Conservation (phyloP, 2,329 filamentous ascomycete species). For the Alternaria ventricosa region DNA sequence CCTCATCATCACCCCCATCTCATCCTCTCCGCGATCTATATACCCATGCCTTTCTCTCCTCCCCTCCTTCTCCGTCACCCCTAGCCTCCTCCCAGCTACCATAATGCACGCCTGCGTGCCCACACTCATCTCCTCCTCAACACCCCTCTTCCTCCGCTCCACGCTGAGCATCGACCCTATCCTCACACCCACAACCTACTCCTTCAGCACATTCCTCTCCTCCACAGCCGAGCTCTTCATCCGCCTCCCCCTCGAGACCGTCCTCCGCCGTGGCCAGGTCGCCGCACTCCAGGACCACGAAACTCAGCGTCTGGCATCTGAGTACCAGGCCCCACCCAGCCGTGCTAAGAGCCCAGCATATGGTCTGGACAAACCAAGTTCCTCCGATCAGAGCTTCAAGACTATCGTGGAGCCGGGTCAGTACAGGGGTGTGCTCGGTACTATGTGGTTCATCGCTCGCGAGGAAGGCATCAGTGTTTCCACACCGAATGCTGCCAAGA, state of each 20-base stretch:
- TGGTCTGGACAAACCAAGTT: constrained; percentile 21
- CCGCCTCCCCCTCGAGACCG: constrained; percentile 89
- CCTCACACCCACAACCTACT: constrained; percentile 80
- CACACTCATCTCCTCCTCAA: constrained; percentile 79
- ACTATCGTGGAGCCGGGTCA: constrained; percentile 81
- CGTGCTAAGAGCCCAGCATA: constrained; percentile 24
- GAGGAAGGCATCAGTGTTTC: constrained; percentile 72
- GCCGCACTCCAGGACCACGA: constrained; percentile 59
- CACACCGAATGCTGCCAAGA: constrained; percentile 27
- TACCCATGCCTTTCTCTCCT: constrained; percentile 78
- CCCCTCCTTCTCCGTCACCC: constrained; percentile 72
- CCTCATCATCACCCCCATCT: constrained; percentile 83
- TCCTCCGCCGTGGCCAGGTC: constrained; percentile 86
- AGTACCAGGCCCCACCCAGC: constrained; percentile 31
- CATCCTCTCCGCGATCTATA: constrained; percentile 76
- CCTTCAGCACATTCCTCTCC: constrained; percentile 79
- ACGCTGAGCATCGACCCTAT: constrained; percentile 83
- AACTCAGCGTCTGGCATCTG: constrained; percentile 32
- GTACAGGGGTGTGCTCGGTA: constrained; percentile 87
- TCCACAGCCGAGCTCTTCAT: constrained; percentile 82
- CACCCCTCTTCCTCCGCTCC: constrained; percentile 84
- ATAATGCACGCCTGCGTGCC: constrained; percentile 85
- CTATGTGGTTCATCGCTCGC: constrained; percentile 83
- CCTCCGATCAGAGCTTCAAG: constrained; percentile 55
- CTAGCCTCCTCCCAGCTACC: constrained; percentile 79